Evolutionary conservation across 495 filamentous ascomycete species (phyloP).

Genomic region (Talaromyces ruber): DNA sequence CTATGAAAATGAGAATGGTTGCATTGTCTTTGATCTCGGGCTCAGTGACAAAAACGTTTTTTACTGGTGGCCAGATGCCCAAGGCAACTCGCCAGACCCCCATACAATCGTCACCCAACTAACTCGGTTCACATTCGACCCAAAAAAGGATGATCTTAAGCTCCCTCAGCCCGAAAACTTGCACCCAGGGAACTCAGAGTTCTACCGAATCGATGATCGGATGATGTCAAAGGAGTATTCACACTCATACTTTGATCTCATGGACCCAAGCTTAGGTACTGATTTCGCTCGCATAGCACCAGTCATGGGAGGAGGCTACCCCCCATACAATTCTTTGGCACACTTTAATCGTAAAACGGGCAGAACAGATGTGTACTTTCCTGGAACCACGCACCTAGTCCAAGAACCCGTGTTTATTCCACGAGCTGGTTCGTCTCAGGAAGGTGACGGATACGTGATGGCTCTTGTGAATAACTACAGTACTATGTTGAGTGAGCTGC

Average conservation of each 20-base stretch:
- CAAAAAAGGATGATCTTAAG: not conserved
- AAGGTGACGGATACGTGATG: conserved; percentile 49
- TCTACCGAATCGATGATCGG: conserved; percentile 53
- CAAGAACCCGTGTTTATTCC: conserved; percentile 54
- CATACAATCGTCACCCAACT: conserved; percentile 19
- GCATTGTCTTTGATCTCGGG: conserved; percentile 45
- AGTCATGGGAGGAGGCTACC: conserved; percentile 14
- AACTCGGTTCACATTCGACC: conserved; percentile 12
- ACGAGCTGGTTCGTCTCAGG: conserved; percentile 20
- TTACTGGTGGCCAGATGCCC: conserved; percentile 45
- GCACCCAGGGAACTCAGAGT: conserved; percentile 41
- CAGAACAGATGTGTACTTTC: conserved; percentile 29
- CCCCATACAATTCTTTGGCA: conserved; percentile 31
- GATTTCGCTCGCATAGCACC: conserved; percentile 23
- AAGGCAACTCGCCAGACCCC: conserved; percentile 14
- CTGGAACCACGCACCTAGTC: conserved; percentile 39
- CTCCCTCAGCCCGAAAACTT: conserved; percentile 25
- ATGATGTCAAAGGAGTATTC: conserved; percentile 39
- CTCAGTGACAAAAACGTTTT: conserved; percentile 48
- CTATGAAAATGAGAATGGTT: conserved; percentile 39
- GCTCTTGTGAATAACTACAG: conserved; percentile 47
- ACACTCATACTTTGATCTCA: conserved; percentile 45
- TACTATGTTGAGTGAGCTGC: conserved; percentile 38
- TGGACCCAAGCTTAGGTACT: conserved; percentile 34
- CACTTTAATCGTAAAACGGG: conserved; percentile 29